A percentile compares a stretch with the other conserved stretches of the same genome.
Conservation (phyloP, 1,139 yeast genomes). For the Kurtzmaniella natalensis region DNA sequence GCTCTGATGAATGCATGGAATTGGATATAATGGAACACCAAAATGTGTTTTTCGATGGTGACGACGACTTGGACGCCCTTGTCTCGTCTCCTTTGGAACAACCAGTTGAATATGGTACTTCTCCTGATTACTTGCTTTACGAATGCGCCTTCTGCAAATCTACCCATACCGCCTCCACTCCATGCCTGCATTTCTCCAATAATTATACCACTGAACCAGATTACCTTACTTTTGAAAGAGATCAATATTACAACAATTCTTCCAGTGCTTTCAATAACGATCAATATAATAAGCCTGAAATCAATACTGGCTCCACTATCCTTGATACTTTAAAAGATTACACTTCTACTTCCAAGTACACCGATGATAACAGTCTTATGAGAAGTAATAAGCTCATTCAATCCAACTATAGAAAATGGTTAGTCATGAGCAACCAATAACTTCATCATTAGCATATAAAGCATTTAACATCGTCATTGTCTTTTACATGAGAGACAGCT, state of each 20-base stretch:
- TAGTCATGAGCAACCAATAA: slow-evolving; percentile 5
- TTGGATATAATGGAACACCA: slow-evolving; percentile 10
- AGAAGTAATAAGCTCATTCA: slow-evolving; percentile 16
- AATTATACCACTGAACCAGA: slow-evolving; percentile 5
- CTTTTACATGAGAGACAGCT: no score
- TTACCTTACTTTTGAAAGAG: background rate
- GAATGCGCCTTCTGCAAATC: slow-evolving; percentile 19
- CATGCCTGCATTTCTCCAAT: slow-evolving; percentile 12
- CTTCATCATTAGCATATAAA: background rate
- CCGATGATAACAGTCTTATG: slow-evolving; percentile 9
- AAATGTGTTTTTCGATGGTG: slow-evolving; percentile 10
- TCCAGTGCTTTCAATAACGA: background rate
- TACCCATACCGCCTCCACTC: slow-evolving; percentile 9
- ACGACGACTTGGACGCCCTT: slow-evolving; percentile 8
- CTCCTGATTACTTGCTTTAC: slow-evolving; percentile 13
- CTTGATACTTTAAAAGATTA: slow-evolving; percentile 6
- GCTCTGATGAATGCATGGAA: slow-evolving; percentile 7
- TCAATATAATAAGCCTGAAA: background rate
- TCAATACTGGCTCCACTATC: slow-evolving; percentile 3
- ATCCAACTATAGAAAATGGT: slow-evolving; percentile 21
- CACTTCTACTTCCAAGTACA: slow-evolving; percentile 7
- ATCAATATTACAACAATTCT: background rate
- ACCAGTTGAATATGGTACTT: slow-evolving; percentile 8
- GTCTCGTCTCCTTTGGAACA: slow-evolving; percentile 7
- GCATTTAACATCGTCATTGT: background rate